Evolutionary conservation across 345 rosid species (phyloP), one percentile per base, ranked within the genome.

Genomic region (Zanthoxylum bungeanum): DNA sequence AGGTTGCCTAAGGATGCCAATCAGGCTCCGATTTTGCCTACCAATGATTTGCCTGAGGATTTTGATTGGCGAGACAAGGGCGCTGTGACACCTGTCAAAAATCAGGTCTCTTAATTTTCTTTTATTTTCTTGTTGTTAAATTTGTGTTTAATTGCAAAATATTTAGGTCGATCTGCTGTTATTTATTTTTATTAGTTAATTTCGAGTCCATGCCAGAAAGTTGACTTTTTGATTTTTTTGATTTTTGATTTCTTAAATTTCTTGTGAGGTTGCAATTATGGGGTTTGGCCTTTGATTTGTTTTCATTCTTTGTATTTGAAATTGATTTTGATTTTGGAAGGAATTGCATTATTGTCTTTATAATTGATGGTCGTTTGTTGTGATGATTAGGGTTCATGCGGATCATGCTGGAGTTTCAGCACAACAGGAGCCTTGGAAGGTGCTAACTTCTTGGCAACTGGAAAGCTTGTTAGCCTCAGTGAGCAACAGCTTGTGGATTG

Each of bases 401-500:
- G 99, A 39, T 95, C 99, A 3, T 95, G 99, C 85, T 95, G 99
- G 99, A 82, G 97, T 81, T 95, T 95, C 78, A 95, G 99, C 63
- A 77, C 98, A 12, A 88, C 97, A 1, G 99, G 99, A 30, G 99
- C 99, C 61, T 75, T 95, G 73, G 99, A 95, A 86, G 98, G 99
- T 59, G 98, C 98, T 36, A 75, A 95, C 73, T 95, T 76, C 77
- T 86, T 95, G n/a, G 81, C 98, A 1, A 93, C 98, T 4, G 98
- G 98, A 40, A 75, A 93, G 37, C 97, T 95, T 40, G 91, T 87
- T 57, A 95, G 97, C 85, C 98, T 95, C 9, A 95, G 99, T 25
- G 99, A 95, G 81, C 99, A 95, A 64, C 99, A 95, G 88, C 98
- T 95, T 62, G 99, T 95, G 68, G 99, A 95, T 74, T 95, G 99